Conservation (phyloP, 371 early-diverging fungal species). For the Coemansia sp. region DNA sequence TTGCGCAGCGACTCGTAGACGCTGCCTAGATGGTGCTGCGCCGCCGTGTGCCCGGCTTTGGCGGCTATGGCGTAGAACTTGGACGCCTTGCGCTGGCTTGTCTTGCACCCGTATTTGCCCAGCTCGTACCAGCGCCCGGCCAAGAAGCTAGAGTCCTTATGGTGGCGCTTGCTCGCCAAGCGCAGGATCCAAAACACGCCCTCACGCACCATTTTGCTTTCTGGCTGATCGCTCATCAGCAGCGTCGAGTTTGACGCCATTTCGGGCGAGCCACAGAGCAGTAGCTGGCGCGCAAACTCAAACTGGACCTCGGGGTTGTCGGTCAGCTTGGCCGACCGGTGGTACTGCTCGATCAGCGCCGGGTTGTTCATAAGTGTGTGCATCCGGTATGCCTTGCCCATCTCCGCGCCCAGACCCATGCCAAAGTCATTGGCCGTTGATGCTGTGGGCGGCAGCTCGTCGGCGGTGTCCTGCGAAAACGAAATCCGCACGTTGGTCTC, state of each 20-base stretch:
- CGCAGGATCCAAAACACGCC: conserved; percentile 50
- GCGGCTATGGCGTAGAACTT: conserved; percentile 38
- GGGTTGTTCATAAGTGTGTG: conserved; percentile 48
- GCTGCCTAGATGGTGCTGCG: conserved; percentile 36
- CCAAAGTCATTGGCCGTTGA: conserved; percentile 37
- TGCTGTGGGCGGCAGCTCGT: conserved; percentile 13
- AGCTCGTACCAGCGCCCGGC: conserved; percentile 49
- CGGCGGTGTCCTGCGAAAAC: conserved; percentile 18
- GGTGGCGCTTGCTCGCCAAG: conserved; percentile 34
- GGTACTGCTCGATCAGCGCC: conserved; percentile 53
- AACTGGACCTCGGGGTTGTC: conserved; percentile 61
- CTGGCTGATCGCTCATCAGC: conserved; percentile 17
- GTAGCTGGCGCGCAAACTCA: conserved; percentile 62
- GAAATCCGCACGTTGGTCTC: conserved; percentile 33
- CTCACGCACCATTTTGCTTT: conserved; percentile 42
- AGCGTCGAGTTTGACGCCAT: conserved; percentile 26
- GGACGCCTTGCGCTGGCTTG: conserved; percentile 32
- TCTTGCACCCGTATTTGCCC: conserved; percentile 44
- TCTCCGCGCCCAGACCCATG: conserved; percentile 36
- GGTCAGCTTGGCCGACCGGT: conserved; percentile 65
- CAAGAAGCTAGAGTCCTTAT: conserved; percentile 38
- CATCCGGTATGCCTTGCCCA: conserved; percentile 48
- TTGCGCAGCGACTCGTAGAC: conserved; percentile 29
- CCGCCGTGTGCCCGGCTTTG: conserved; percentile 29
- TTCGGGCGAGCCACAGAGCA: conserved; percentile 44